Evolutionary conservation across 371 early-diverging fungal species (phyloP).

Genomic region (Fennellomyces sp.): DNA sequence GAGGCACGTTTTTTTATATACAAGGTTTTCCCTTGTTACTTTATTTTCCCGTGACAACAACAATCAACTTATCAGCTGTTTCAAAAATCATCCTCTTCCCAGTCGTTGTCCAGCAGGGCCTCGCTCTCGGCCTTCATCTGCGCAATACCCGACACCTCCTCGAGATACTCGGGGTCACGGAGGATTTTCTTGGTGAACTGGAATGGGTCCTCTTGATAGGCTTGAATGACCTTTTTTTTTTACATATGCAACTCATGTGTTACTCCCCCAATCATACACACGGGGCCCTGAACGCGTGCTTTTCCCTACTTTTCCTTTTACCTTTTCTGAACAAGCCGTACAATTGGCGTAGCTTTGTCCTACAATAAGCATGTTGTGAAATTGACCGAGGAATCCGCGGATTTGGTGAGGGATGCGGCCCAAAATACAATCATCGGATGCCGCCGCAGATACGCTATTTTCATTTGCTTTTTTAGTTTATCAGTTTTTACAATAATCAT

Average conservation of each 20-base stretch:
- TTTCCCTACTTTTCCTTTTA: slow-evolving; percentile 29
- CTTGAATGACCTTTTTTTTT: slow-evolving; percentile 49
- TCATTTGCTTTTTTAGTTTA: background rate
- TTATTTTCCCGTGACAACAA: slow-evolving; percentile 1
- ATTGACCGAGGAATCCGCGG: slow-evolving; percentile 87
- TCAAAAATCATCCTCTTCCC: slow-evolving; percentile 55
- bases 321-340: slow-evolving; percentile 86
- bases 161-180: slow-evolving; percentile 74
- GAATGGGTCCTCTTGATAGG: slow-evolving; percentile 66
- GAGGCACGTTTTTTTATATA: too few species aligned
- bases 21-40: too few species aligned
- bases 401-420: slow-evolving; percentile 92
- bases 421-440: slow-evolving; percentile 36
- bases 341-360: slow-evolving; percentile 89
- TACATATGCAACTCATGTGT: background rate
- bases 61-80: background rate
- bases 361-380: slow-evolving; percentile 80
- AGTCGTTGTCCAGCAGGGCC: slow-evolving; percentile 55
- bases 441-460: slow-evolving; percentile 20
- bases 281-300: too few species aligned
- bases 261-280: too few species aligned
- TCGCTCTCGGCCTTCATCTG: slow-evolving; percentile 78
- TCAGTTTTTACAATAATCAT: background rate
- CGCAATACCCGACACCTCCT: slow-evolving; percentile 82
- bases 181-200: slow-evolving; percentile 78